phyloP scores from a whole-genome alignment of 2,329 filamentous ascomycete genomes.

The Aspergillus aculeatus region DNA sequence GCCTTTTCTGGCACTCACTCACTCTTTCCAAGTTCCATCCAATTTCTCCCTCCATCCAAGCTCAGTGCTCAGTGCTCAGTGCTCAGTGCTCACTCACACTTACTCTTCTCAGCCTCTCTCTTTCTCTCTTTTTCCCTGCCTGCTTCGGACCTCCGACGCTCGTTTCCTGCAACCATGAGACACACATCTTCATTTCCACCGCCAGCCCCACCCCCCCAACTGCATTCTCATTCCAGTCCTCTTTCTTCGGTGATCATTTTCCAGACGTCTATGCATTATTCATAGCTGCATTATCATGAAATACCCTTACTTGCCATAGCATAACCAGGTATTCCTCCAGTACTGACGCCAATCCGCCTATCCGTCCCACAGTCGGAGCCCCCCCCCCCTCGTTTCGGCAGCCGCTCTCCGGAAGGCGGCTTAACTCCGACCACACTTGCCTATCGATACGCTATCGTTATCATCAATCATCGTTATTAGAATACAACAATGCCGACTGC shows the following conservation, averaged over 20 bases:
- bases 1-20: neutral
- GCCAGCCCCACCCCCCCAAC: too few relatives aligned
- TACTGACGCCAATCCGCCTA: neutral
- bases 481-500: neutral
- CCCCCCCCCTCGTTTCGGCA: neutral
- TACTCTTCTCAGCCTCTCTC: too few relatives aligned
- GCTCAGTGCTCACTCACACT: too few relatives aligned
- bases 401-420: conserved; percentile 5
- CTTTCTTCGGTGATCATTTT: neutral
- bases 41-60: too few relatives aligned
- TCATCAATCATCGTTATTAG: neutral
- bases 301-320: neutral
- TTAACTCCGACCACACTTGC: conserved; percentile 10
- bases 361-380: conserved; percentile 4
- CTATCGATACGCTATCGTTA: conserved; percentile 3
- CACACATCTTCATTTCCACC: neutral
- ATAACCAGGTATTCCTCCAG: neutral
- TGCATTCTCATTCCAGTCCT: neutral
- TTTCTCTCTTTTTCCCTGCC: neutral
- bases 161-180: neutral
- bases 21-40: neutral
- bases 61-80: too few relatives aligned
- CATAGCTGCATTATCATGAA: neutral
- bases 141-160: neutral
- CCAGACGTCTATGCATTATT: neutral